phyloP scores from a whole-genome alignment of 352 stramenopile species.

The Phytophthora sp. region DNA sequence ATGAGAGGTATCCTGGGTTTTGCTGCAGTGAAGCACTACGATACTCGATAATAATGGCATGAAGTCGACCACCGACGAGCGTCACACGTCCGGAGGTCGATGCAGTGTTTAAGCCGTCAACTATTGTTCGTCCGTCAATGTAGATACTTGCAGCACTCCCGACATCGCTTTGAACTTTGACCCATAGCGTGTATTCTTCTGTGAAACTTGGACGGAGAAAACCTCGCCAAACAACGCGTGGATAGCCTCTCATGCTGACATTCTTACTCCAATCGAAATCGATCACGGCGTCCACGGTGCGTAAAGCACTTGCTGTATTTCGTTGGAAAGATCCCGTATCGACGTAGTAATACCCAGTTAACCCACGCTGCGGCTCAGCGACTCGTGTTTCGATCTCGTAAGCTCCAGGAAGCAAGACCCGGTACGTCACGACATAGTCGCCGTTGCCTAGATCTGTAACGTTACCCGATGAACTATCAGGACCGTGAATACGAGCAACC shows the following conservation, averaged over 20 bases:
- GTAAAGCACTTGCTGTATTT: slow-evolving; percentile 27
- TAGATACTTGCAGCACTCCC: slow-evolving; percentile 36
- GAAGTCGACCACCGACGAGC: slow-evolving; percentile 37
- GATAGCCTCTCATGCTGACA: slow-evolving; percentile 46
- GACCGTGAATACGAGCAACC: slow-evolving; percentile 41
- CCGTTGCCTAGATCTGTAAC: slow-evolving; percentile 48
- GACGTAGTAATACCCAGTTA: slow-evolving; percentile 50
- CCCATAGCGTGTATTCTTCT: slow-evolving; percentile 46
- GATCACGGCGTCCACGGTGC: slow-evolving; percentile 41
- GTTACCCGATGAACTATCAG: slow-evolving; percentile 31
- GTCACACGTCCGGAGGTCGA: slow-evolving; percentile 19
- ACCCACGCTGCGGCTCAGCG: slow-evolving; percentile 29
- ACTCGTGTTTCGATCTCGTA: slow-evolving; percentile 63
- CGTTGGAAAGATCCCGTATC: slow-evolving; percentile 25
- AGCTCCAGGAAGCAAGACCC: slow-evolving; percentile 29
- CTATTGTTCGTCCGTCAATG: slow-evolving; percentile 40
- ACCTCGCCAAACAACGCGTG: slow-evolving; percentile 51
- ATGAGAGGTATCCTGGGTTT: slow-evolving; percentile 18
- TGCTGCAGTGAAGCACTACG: slow-evolving; percentile 27
- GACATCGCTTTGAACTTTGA: slow-evolving; percentile 30
- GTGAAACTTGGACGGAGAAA: slow-evolving; percentile 51
- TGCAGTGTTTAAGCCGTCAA: slow-evolving; percentile 48
- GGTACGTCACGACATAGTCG: slow-evolving; percentile 51
- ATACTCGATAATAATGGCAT: slow-evolving; percentile 61
- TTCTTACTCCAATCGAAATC: slow-evolving; percentile 52